Base-by-base conservation (phyloP, 2,329 filamentous ascomycete genomes). In the Apiospora arundinis region DNA sequence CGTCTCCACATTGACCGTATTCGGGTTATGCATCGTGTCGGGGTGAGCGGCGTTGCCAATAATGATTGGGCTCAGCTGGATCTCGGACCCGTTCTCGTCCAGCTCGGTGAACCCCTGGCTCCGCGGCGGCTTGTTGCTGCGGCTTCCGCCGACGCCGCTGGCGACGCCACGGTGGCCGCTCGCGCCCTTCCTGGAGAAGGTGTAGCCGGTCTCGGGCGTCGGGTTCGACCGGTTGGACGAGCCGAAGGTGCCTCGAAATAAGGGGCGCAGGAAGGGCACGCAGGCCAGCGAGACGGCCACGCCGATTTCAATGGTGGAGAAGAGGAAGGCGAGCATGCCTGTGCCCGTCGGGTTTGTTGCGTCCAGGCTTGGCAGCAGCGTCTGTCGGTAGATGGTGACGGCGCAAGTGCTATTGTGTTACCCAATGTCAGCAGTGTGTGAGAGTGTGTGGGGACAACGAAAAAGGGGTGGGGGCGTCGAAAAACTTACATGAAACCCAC, bases 261-360 rank as follows among this genome's bases (percentile, higher is more conserved):
- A 48, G 0, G 70, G 72, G 6, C 70, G 56, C n/a, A 73, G 63
- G 49, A 71, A 73, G 3, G 72, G 72, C 7, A 73, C 67, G 49
- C 72, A 73, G 11, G 72, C 70, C 18, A 73, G 48, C 18, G 70
- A 67, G 5, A 73, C 52, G 23, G 72, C 72, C 11, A 73, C 70
- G 28, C 69, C 70, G 14, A 68, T 40, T 63, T 73, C 72, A 21
- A 73, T 46, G 25, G 52, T 67, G 11, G 72, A 71, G 40, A 73
- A 70, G 0, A 73, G 11, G 23, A 52, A 46, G 8, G 70, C 67
- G 16, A 70, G 68, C 21, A 73, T 63, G 21, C 67, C 70, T n/a
- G 60, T 46, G 6, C 67, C 46, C 1, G 72, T 71, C 14, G 63
- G 52, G 46, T 73, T 65, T 0, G 46, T 46, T 4, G 42, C 21